Evolutionary conservation across 2,329 filamentous ascomycete species (phyloP).

Genomic region (Arthrinium phaeospermum): DNA sequence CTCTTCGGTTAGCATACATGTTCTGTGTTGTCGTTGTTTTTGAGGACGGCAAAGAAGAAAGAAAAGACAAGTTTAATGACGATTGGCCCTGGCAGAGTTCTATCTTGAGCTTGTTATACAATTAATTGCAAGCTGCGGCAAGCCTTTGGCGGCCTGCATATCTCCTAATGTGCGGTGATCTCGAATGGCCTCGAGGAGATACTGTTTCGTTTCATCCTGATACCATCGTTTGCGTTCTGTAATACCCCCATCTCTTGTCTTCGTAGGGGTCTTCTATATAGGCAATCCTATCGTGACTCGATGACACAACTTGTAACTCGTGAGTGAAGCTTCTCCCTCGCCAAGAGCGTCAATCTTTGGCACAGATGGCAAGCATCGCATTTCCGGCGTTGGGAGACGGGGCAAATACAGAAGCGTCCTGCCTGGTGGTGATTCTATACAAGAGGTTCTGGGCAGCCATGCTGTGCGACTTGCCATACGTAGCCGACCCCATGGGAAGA

Average conservation of each 20-base stretch:
- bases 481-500: background rate
- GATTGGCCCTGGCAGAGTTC: background rate
- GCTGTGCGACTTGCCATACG: background rate
- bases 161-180: background rate
- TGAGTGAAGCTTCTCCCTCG: background rate
- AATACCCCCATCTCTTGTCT: conserved; percentile 16
- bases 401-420: background rate
- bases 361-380: too few species aligned
- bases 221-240: conserved; percentile 16
- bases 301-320: background rate
- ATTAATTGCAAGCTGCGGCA: background rate
- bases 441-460: background rate
- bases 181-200: background rate
- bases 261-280: background rate
- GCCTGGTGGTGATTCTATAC: background rate
- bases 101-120: background rate
- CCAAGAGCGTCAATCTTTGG: background rate
- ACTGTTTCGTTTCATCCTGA: conserved; percentile 13
- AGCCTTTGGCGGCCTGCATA: too few species aligned
- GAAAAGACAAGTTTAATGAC: background rate
- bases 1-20: background rate
- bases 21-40: background rate
- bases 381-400: background rate
- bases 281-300: background rate
- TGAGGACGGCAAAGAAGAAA: background rate